Base-by-base conservation (phyloP, 2,329 filamentous ascomycete species). In the Clonostachys chloroleuca region DNA sequence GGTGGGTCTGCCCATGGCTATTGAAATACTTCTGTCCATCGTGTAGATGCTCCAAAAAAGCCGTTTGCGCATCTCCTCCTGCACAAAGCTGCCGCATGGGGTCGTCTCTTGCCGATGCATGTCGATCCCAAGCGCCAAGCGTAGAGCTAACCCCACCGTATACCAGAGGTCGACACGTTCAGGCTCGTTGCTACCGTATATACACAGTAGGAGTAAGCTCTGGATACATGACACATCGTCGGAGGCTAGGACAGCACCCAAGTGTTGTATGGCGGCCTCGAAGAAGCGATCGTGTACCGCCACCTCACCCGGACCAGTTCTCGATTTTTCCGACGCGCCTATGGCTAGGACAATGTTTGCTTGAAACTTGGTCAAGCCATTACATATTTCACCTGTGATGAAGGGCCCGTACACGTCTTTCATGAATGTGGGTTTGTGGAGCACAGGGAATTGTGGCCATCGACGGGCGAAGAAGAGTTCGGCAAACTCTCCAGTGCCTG, bases 401-500 rank as follows among this genome's bases (percentile, higher is more conserved):
- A 46, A 44, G 3, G 51, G 45, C 5, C 58, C 50, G 12, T 57
- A 57, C 61, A 97, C 97, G n/a, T 90, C 69, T 41, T 82, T 80
- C 34, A 97, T 77, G 68, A 97, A 95, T 0, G 86, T 91, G 5
- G 92, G 92, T 50, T 92, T 89, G 67, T 97, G 92, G 43, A 97
- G 77, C n/a, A 96, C 81, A 0, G 94, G 94, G 10, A 57, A 45
- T 40, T 59, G 56, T 5, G 57, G 55, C 58, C 56, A 59, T 43
- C 56, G 47, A n/a, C 48, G 44, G 34, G 50, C 51, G 36, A 60
- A 60, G 39, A 59, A 60, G 9, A 24, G 24, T 30, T 30, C 24
- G 8, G 24, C 24, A 30, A 30, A 30, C 24, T 30, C 24, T 9
- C 24, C 24, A 10, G 24, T 30, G 8, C 10, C 24, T 10, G 24